phyloP scores from a whole-genome alignment of 2,329 filamentous ascomycete genomes.

The Neopestalotiopsis sp. region DNA sequence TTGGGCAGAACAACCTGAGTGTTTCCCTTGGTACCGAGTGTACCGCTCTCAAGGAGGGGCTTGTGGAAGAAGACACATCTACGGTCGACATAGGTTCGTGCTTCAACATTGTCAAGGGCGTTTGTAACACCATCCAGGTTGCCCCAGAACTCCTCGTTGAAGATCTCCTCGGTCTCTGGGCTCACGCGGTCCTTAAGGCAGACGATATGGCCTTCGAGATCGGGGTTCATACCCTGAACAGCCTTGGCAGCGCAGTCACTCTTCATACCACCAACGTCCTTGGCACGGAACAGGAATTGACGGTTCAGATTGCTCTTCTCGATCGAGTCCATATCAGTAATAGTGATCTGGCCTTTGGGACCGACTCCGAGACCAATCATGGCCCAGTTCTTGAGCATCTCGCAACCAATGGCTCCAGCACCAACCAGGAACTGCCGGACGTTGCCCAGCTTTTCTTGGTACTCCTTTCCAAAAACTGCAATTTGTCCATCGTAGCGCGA shows the following conservation, averaged over 20 bases:
- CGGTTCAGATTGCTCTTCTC: constrained; percentile 99
- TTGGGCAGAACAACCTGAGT: constrained; percentile 92
- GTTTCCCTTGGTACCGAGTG: constrained; percentile 98
- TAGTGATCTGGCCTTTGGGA: constrained; percentile 83
- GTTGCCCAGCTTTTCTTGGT: constrained; percentile 91
- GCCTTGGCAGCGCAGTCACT: constrained; percentile 90
- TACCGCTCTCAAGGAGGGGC: constrained; percentile 93
- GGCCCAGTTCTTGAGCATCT: constrained; percentile 99
- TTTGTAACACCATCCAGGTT: constrained; percentile 91
- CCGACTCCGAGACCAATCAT: constrained; percentile 96
- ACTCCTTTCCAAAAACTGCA: constrained; percentile 91
- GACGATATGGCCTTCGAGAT: constrained; percentile 83
- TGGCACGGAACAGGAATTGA: constrained; percentile 92
- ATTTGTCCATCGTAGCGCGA: constrained; percentile 97
- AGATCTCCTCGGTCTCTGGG: constrained; percentile 88
- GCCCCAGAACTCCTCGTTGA: constrained; percentile 93
- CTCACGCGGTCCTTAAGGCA: constrained; percentile 90
- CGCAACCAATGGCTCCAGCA: constrained; percentile 95
- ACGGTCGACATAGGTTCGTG: constrained; percentile 93
- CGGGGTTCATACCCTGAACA: constrained; percentile 95
- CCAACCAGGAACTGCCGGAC: constrained; percentile 93
- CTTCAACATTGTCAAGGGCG: constrained; percentile 96
- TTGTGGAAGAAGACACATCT: constrained; percentile 99
- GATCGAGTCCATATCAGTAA: constrained; percentile 98
- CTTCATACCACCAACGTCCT: constrained; percentile 95